Percentiles rank a stretch among this genome's conserved stretches.
phyloP scores from a whole-genome alignment of 148 eudicot genomes.

The Talinum fruticosum region DNA sequence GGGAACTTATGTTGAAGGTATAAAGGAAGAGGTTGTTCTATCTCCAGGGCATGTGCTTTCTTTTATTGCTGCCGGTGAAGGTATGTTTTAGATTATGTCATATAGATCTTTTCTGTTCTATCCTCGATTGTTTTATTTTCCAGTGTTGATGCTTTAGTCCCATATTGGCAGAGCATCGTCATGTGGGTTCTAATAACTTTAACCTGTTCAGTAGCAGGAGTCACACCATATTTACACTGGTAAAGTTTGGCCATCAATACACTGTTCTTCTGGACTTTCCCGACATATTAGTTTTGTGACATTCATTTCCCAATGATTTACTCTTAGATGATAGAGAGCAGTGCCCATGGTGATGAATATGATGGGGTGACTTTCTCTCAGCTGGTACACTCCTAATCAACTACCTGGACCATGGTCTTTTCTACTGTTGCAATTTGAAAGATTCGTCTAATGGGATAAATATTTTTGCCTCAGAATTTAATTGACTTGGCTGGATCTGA shows the following conservation, averaged over 20 bases:
- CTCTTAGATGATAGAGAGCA: slow-evolving; percentile 91
- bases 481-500: slow-evolving; percentile 99
- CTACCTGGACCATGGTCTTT: background rate
- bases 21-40: slow-evolving; percentile 97
- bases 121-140: background rate
- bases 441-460: slow-evolving; percentile 13
- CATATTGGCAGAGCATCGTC: slow-evolving; percentile 83
- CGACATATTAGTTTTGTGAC: background rate
- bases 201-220: slow-evolving; percentile 97
- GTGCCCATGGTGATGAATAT: slow-evolving; percentile 93
- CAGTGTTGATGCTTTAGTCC: slow-evolving; percentile 12
- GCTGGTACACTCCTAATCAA: slow-evolving; percentile 50
- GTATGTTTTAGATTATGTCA: slow-evolving; percentile 33
- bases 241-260: slow-evolving; percentile 22
- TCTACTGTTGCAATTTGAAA: background rate
- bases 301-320: background rate
- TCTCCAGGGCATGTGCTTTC: slow-evolving; percentile 99
- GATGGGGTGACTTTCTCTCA: slow-evolving; percentile 98
- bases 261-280: slow-evolving; percentile 1
- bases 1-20: slow-evolving; percentile 99
- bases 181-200: slow-evolving; percentile 96
- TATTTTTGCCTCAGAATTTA: slow-evolving; percentile 53
- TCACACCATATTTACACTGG: slow-evolving; percentile 98
- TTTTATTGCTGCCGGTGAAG: slow-evolving; percentile 99
- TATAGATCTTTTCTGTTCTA: background rate